A percentile compares a stretch with the other conserved stretches of the same genome.
phyloP scores from a whole-genome alignment of 805 yeast genomes.

The Vanderwaltozyma polyspora region DNA sequence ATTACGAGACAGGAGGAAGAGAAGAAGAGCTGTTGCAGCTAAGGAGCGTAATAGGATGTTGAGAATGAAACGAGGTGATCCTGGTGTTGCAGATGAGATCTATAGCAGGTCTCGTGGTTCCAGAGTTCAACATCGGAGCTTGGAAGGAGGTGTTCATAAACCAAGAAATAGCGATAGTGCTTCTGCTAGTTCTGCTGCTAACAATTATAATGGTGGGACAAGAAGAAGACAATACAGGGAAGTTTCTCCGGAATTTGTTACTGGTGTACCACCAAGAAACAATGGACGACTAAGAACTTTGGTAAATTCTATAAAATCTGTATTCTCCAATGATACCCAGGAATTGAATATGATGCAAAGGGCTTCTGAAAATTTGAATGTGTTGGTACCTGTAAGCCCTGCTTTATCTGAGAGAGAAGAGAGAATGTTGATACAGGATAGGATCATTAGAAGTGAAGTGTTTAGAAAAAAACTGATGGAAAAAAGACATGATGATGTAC shows the following conservation, averaged over 20 bases:
- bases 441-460: slow-evolving; percentile 20
- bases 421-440: slow-evolving; percentile 7
- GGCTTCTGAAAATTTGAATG: slow-evolving; percentile 8
- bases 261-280: too few species aligned
- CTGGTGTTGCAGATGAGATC: background rate
- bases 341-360: slow-evolving; percentile 13
- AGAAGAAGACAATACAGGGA: background rate
- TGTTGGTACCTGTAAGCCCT: slow-evolving; percentile 4
- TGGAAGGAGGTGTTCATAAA: too few species aligned
- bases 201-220: background rate
- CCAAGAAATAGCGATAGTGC: too few species aligned
- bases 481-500: slow-evolving; percentile 19
- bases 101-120: too few species aligned
- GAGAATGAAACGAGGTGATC: background rate
- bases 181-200: too few species aligned
- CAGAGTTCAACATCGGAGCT: too few species aligned
- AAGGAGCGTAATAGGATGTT: background rate
- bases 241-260: background rate
- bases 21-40: background rate
- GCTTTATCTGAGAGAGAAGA: slow-evolving; percentile 1
- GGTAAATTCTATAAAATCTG: slow-evolving; percentile 3
- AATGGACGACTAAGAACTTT: too few species aligned
- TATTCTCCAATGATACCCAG: slow-evolving; percentile 14
- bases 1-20: slow-evolving; percentile 3
- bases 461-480: slow-evolving; percentile 20